phyloP scores from a whole-genome alignment of 129 eudicot species.

The Pseudognaphalium luteoalbum region DNA sequence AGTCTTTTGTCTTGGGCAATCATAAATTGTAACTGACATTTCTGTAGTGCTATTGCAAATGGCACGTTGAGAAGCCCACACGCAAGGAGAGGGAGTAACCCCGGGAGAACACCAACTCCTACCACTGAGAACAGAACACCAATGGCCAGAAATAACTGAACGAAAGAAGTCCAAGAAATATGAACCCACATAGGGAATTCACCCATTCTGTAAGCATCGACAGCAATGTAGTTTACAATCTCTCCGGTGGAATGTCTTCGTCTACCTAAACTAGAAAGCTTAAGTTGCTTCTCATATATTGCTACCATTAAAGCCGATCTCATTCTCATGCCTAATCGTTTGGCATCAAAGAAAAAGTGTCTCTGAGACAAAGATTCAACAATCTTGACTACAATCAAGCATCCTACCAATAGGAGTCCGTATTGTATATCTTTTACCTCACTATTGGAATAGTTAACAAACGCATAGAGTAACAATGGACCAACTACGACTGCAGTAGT shows the following conservation, averaged over 20 bases:
- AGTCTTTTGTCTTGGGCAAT: conserved; percentile 57
- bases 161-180: conserved; percentile 39
- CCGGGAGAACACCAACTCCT: conserved; percentile 57
- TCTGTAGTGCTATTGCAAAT: conserved; percentile 50
- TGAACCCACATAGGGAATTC: conserved; percentile 60
- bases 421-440: conserved; percentile 28
- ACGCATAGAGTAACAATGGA: conserved; percentile 58
- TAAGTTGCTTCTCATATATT: conserved; percentile 57
- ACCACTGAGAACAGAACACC: conserved; percentile 46
- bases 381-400: conserved; percentile 47
- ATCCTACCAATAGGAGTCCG: conserved; percentile 53
- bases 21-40: conserved; percentile 56
- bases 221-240: conserved; percentile 57
- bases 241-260: conserved; percentile 67
- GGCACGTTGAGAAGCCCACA: conserved; percentile 63
- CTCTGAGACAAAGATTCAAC: conserved; percentile 61
- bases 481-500: conserved; percentile 34
- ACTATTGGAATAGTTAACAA: conserved; percentile 48
- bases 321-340: conserved; percentile 61
- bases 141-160: conserved; percentile 48
- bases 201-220: conserved; percentile 77
- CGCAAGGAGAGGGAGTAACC: conserved; percentile 49
- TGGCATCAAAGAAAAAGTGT: conserved; percentile 56
- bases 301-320: conserved; percentile 75
- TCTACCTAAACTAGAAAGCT: conserved; percentile 58